Percentiles rank a stretch among this genome's conserved stretches.
Evolutionary conservation across 176 grass and related monocot genomes (phyloP).

Genomic region (Carex kokanica): DNA sequence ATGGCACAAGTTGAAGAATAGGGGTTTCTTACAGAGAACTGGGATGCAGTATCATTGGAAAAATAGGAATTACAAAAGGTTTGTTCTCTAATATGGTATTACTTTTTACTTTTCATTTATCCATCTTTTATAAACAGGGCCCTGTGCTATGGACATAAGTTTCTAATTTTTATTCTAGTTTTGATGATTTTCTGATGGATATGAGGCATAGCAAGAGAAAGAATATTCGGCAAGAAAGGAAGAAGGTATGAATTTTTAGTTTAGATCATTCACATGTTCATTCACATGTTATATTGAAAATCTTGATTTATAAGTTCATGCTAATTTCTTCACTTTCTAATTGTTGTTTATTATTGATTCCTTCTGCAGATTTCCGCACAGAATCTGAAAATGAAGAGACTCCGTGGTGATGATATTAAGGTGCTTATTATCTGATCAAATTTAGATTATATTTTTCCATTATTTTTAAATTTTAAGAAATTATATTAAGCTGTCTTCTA

Average conservation of each 20-base stretch:
- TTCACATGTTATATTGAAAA: background rate
- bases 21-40: slow-evolving; percentile 68
- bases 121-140: background rate
- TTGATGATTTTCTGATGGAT: slow-evolving; percentile 99
- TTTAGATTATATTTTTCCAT: slow-evolving; percentile 3
- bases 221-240: slow-evolving; percentile 87
- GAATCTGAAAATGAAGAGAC: slow-evolving; percentile 90
- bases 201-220: slow-evolving; percentile 87
- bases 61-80: slow-evolving; percentile 93
- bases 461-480: slow-evolving; percentile 22
- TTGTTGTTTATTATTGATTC: background rate
- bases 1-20: slow-evolving; percentile 70
- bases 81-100: slow-evolving; percentile 20
- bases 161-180: slow-evolving; percentile 43
- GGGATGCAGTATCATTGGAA: slow-evolving; percentile 96
- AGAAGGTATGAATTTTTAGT: slow-evolving; percentile 55
- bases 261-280: background rate
- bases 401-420: slow-evolving; percentile 81
- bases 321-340: slow-evolving; percentile 18
- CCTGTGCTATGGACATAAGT: background rate
- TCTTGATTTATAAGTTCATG: slow-evolving; percentile 20
- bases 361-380: slow-evolving; percentile 62
- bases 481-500: slow-evolving; percentile 35
- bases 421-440: slow-evolving; percentile 31
- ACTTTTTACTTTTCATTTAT: background rate